Conservation (phyloP, 768 basidiomycete genomes). For the Russula lepida region DNA sequence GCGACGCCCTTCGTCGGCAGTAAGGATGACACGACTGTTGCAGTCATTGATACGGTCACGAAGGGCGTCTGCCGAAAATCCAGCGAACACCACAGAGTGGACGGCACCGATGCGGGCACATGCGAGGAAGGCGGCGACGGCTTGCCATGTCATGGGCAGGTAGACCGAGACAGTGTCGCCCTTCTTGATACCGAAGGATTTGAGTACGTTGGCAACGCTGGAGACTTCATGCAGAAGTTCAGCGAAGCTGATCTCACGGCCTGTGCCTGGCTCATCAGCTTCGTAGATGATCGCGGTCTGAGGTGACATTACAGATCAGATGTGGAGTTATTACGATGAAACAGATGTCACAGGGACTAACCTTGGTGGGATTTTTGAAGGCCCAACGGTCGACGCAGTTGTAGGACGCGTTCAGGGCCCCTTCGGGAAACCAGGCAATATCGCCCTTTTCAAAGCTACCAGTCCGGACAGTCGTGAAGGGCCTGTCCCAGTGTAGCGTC, state of each 20-base stretch:
- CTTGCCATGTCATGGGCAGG: constrained; percentile 92
- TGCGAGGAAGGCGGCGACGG: constrained; percentile 93
- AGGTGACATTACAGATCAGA: background rate
- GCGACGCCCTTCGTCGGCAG: constrained; percentile 87
- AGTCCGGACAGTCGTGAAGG: constrained; percentile 78
- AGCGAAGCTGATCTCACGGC: constrained; percentile 66
- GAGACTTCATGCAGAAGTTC: constrained; percentile 89
- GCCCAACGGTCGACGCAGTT: constrained; percentile 98
- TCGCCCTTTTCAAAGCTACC: constrained; percentile 82
- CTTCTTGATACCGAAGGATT: constrained; percentile 82
- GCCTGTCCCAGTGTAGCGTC: constrained; percentile 78
- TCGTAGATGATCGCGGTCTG: constrained; percentile 97
- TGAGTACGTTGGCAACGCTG: constrained; percentile 86
- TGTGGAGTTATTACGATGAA: background rate
- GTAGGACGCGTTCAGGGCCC: constrained; percentile 86
- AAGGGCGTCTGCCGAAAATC: constrained; percentile 91
- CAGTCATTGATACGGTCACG: constrained; percentile 91
- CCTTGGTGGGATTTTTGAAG: constrained; percentile 79
- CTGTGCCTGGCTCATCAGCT: constrained; percentile 86
- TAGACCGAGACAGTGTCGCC: constrained; percentile 93
- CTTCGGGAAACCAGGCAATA: constrained; percentile 95
- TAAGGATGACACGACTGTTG: constrained; percentile 83
- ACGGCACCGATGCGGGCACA: constrained; percentile 95
- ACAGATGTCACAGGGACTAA: constrained; percentile 21
- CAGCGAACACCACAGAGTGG: constrained; percentile 96